These are phyloP conservation scores for Candida cerambycidarum DNA, from an alignment of 805 yeast genomes.

Conservation along the genomic window DNA sequence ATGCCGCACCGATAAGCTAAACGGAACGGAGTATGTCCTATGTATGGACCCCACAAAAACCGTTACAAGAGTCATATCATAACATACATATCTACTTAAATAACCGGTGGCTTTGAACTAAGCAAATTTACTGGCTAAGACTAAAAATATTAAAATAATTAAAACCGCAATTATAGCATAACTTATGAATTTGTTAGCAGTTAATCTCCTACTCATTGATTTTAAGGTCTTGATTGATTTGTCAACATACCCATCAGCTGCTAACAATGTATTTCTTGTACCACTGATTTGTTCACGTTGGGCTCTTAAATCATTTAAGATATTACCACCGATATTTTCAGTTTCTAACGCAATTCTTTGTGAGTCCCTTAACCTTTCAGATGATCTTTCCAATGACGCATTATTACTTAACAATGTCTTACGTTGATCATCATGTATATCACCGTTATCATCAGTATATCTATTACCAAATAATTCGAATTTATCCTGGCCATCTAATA, in stretches of 20 bases:
- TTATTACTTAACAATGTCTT: conserved; percentile 76
- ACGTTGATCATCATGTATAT: conserved; percentile 64
- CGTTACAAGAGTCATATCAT: no score
- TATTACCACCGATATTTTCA: conserved; percentile 86
- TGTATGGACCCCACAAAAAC: no score
- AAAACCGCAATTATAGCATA: conserved; percentile 89
- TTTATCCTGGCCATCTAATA: conserved; percentile 72
- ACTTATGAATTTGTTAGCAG: conserved; percentile 86
- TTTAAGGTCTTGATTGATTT: conserved; percentile 81
- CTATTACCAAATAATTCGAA: conserved; percentile 66
- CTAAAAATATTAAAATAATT: conserved; percentile 76
- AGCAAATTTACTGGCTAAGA: conserved; percentile 72
- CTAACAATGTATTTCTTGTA: conserved; percentile 79
- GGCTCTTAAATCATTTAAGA: conserved; percentile 81
- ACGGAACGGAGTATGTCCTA: no score
- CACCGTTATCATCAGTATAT: conserved; percentile 34
- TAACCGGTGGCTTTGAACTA: no score
- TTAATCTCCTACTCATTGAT: conserved; percentile 88
- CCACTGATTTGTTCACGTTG: conserved; percentile 91
- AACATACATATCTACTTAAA: background rate
- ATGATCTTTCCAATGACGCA: conserved; percentile 75
- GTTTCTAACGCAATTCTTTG: conserved; percentile 92
- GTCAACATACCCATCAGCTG: conserved; percentile 93
- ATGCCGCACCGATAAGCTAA: background rate
- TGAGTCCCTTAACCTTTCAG: conserved; percentile 81